Evolutionary conservation across 768 basidiomycete genomes (phyloP), one percentile per base, ranked within the genome.

Genomic region (Psilocybe cubensis): DNA sequence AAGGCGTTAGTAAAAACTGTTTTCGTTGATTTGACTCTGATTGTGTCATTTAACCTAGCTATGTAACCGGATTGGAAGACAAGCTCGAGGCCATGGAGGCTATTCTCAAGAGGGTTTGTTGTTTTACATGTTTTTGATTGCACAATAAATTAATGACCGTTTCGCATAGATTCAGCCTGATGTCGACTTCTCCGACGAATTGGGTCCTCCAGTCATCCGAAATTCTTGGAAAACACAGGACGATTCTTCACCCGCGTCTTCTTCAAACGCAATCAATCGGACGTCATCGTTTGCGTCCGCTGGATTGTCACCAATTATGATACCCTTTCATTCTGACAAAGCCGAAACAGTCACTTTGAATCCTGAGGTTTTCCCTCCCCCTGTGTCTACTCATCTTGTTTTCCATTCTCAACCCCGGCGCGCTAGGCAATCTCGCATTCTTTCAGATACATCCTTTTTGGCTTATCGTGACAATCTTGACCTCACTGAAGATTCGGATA

Each of bases 131-230:
- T 45, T n/a, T 44, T 18, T 38, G 10, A 9, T 8, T 8, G 12
- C 35, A 23, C 40, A 31, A 18, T 6, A 23, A 41, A 53, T 42
- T 42, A 28, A 29, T 29, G 31, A 48, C 51, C 11, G 52, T 31
- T 11, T n/a, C 24, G 45, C 43, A 20, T 63, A 91, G 89, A 75
- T 90, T 61, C 79, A 77, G 25, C 89, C 89, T 27, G 81, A 83
- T 58, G 67, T 72, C 43, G 85, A 89, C 66, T 86, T 88, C 66
- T 79, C 83, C 29, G 70, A 78, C 20, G 83, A 87, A 59, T 74
- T 91, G 45, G 89, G 89, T 0, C 83, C 85, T 6, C 81, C 81
- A 1, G 72, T 91, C 8, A 31, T 82, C 44, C 83, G 87, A 33
- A 87, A 79, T 61, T 88, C 87, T 4, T 91, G 89, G 89, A 88